Percentiles rank a stretch among this genome's conserved stretches.
Evolutionary conservation across 2,329 filamentous ascomycete species (phyloP).

Genomic region (Diaporthe longicolla): DNA sequence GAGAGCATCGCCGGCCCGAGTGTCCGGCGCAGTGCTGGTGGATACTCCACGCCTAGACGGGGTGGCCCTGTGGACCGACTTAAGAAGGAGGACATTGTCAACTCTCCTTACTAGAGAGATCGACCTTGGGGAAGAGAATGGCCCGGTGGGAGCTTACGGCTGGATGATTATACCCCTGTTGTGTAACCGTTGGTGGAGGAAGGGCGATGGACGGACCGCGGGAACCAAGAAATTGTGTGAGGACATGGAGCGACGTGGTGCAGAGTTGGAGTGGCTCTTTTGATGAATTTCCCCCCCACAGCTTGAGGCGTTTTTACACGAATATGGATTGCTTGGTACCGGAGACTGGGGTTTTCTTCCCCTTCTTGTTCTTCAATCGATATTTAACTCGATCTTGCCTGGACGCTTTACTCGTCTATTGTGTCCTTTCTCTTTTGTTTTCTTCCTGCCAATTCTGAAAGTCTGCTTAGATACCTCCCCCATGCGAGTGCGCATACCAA

Average conservation of each 20-base stretch:
- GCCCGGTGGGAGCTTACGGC: too few relatives aligned
- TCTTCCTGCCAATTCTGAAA: background rate
- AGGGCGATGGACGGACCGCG: background rate
- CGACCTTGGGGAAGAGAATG: background rate
- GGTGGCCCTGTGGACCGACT: conserved; percentile 56
- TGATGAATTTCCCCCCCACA: background rate
- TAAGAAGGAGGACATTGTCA: conserved; percentile 86
- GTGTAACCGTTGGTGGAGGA: too few relatives aligned
- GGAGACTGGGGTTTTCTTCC: background rate
- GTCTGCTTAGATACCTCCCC: conserved; percentile 39
- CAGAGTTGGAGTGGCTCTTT: conserved; percentile 1
- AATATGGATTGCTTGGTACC: conserved; percentile 13
- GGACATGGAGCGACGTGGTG: background rate
- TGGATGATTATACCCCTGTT: background rate
- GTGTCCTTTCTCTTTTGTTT: background rate
- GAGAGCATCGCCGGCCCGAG: conserved; percentile 86
- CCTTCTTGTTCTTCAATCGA: background rate
- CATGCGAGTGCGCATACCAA: conserved; percentile 33
- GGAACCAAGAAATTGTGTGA: too few relatives aligned
- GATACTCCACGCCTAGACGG: conserved; percentile 43
- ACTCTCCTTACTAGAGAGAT: conserved; percentile 69
- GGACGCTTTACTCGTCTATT: background rate
- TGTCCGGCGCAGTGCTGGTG: conserved; percentile 66
- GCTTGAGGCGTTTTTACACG: conserved; percentile 23
- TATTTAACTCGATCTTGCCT: background rate